Percentiles rank a stretch among this genome's conserved stretches.
These are phyloP conservation scores for Hanseniaspora pseudoguilliermondii DNA, from an alignment of 805 yeast genomes.

Conservation along the genomic window DNA sequence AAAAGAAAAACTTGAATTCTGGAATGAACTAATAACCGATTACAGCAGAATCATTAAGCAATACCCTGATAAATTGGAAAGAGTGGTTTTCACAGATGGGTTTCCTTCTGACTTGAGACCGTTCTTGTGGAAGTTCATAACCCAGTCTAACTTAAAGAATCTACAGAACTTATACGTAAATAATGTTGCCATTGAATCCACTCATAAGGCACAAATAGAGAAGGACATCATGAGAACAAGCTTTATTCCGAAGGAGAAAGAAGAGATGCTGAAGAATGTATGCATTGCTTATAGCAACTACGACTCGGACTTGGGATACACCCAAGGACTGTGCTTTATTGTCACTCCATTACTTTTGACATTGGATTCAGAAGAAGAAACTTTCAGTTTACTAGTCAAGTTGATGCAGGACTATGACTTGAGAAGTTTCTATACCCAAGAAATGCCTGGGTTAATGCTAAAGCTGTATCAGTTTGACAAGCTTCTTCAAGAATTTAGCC, in stretches of 20 bases:
- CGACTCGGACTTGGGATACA: conserved; percentile 91
- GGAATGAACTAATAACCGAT: conserved; percentile 73
- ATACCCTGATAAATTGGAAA: conserved; percentile 46
- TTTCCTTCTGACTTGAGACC: conserved; percentile 80
- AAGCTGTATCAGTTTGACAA: conserved; percentile 84
- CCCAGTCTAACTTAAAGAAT: conserved; percentile 58
- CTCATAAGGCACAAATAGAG: conserved; percentile 62
- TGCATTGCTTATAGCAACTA: conserved; percentile 72
- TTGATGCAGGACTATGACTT: conserved; percentile 79
- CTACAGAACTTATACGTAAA: conserved; percentile 26
- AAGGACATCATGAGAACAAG: conserved; percentile 80
- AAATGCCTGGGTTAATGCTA: conserved; percentile 86
- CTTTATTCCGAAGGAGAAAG: conserved; percentile 52
- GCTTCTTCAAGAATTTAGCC: conserved; percentile 61
- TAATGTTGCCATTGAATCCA: conserved; percentile 41
- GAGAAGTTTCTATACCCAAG: conserved; percentile 65
- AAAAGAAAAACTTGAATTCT: conserved; percentile 45
- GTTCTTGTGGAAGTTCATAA: conserved; percentile 80
- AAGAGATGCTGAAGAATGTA: conserved; percentile 55
- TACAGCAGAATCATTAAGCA: conserved; percentile 53
- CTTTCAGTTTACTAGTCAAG: conserved; percentile 67
- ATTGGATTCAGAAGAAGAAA: conserved; percentile 55
- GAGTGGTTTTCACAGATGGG: conserved; percentile 51
- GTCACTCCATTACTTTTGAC: conserved; percentile 74
- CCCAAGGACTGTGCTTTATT: conserved; percentile 95